These are phyloP conservation scores for Malbranchea zuffiana DNA, from an alignment of 2,329 filamentous ascomycete species.

Conservation along the genomic window DNA sequence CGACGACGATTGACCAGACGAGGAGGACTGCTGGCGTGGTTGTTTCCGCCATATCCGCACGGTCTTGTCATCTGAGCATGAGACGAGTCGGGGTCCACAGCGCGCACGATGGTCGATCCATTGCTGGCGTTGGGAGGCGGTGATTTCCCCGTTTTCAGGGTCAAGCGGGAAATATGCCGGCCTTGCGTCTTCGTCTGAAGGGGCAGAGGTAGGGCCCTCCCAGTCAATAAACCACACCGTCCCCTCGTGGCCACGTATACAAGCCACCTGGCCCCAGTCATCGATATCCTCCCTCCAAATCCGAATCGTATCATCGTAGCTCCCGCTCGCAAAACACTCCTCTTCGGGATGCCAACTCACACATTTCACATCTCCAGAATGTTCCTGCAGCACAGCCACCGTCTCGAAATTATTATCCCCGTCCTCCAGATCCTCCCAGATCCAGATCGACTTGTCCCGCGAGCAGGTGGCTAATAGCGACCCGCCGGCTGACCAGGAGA, in stretches of 20 bases:
- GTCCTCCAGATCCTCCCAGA: conserved; percentile 86
- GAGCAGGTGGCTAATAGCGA: conserved; percentile 80
- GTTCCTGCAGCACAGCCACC: conserved; percentile 85
- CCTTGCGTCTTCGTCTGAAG: conserved; percentile 2
- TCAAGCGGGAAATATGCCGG: not conserved
- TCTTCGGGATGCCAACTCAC: conserved; percentile 79
- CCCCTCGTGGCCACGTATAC: conserved; percentile 66
- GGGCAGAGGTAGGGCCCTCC: conserved; percentile 28
- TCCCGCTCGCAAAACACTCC: conserved; percentile 76
- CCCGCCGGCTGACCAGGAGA: conserved; percentile 54
- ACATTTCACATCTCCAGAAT: conserved; percentile 89
- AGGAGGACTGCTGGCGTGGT: conserved; percentile 35
- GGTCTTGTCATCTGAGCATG: conserved; percentile 73
- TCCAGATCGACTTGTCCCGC: conserved; percentile 91
- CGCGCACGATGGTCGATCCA: conserved; percentile 25
- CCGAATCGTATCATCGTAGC: conserved; percentile 85
- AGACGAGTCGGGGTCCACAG: conserved; percentile 52
- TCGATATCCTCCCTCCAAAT: conserved; percentile 85
- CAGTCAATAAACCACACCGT: conserved; percentile 85
- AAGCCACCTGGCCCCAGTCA: conserved; percentile 84
- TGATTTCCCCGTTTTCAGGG: conserved; percentile 2
- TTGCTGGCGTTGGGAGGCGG: conserved; percentile 10
- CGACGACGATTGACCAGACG: conserved; percentile 31
- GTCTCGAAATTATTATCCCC: conserved; percentile 96
- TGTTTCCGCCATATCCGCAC: conserved; percentile 68